A percentile compares a stretch with the other conserved stretches of the same genome.
These are phyloP conservation scores for Botrytis squamosa DNA, from an alignment of 2,329 filamentous ascomycete species.

Conservation along the genomic window DNA sequence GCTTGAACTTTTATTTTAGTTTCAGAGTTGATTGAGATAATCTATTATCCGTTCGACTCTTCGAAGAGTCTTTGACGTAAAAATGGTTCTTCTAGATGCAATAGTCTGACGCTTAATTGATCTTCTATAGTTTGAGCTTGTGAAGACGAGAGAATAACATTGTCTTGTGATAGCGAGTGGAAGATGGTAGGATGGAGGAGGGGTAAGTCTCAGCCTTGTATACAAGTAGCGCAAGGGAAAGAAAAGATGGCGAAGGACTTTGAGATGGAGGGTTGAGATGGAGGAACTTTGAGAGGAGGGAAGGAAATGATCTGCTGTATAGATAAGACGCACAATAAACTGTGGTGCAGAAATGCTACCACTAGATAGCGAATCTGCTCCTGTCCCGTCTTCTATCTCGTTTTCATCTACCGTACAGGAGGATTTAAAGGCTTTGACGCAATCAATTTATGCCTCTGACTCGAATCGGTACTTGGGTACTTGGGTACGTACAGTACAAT, in stretches of 20 bases:
- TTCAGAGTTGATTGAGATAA: background rate
- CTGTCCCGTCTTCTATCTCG: background rate
- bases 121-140: background rate
- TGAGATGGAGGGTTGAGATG: background rate
- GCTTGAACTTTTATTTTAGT: background rate
- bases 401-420: background rate
- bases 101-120: background rate
- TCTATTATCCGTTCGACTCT: background rate
- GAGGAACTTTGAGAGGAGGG: background rate
- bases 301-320: background rate
- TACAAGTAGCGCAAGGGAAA: constrained; percentile 1
- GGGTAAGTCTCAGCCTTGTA: constrained; percentile 7
- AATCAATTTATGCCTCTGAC: background rate
- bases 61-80: background rate
- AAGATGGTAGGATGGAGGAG: background rate
- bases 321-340: background rate
- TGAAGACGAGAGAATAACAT: background rate
- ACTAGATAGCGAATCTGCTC: constrained; percentile 1
- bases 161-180: constrained; percentile 8
- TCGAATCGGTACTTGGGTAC: constrained; percentile 12
- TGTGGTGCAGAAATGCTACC: constrained; percentile 3
- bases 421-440: background rate
- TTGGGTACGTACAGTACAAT: background rate
- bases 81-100: background rate
- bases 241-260: background rate